phyloP scores from a whole-genome alignment of 805 yeast genomes.

The Maudiozyma saulgeensis region DNA sequence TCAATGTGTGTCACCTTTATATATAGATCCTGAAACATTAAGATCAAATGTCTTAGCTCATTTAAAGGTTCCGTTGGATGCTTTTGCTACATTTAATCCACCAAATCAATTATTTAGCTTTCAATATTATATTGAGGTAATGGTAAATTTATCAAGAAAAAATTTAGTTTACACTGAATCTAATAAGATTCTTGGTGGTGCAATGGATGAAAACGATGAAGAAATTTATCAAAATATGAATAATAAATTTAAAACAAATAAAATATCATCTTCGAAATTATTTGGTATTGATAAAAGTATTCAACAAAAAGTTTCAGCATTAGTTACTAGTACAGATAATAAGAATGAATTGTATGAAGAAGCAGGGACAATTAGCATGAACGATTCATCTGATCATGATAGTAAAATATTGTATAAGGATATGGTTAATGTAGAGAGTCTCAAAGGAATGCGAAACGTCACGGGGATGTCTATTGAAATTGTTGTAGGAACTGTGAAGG shows the following conservation, averaged over 20 bases:
- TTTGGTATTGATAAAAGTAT: constrained; percentile 6
- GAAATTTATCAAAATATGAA: background rate
- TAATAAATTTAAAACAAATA: background rate
- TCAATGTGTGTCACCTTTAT: constrained; percentile 68
- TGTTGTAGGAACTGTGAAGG: constrained; percentile 57
- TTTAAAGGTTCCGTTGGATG: constrained; percentile 70
- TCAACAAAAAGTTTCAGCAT: constrained; percentile 11
- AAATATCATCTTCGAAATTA: background rate
- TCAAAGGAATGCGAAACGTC: constrained; percentile 68
- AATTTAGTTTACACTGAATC: constrained; percentile 30
- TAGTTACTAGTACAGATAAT: constrained; percentile 4
- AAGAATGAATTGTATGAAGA: background rate
- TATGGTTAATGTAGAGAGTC: constrained; percentile 70
- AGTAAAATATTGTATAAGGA: constrained; percentile 21
- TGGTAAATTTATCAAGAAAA: constrained; percentile 68
- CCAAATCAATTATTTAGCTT: constrained; percentile 54
- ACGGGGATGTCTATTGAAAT: constrained; percentile 75
- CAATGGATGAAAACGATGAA: constrained; percentile 15
- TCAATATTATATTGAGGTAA: constrained; percentile 76
- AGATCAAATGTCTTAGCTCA: constrained; percentile 50
- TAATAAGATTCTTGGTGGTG: constrained; percentile 23
- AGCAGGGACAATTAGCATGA: background rate
- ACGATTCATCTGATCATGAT: constrained; percentile 17
- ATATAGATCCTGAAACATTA: constrained; percentile 49
- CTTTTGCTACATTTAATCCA: constrained; percentile 73